These are phyloP conservation scores for Trypanosoma cruzi DNA, from an alignment of 208 protist genomes.

Conservation along the genomic window DNA sequence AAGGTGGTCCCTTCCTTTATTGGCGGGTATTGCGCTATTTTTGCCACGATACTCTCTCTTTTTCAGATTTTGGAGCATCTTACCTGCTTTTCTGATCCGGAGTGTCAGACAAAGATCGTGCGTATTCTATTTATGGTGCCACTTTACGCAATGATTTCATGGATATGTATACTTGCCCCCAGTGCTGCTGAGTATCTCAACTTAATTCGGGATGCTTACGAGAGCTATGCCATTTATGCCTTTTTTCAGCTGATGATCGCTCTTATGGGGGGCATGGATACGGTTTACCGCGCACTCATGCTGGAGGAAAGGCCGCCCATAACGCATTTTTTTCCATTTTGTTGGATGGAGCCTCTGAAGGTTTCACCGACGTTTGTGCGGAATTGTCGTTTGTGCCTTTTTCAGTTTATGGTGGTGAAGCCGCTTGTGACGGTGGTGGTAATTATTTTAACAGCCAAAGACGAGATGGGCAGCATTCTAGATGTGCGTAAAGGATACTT, in stretches of 20 bases:
- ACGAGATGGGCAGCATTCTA: constrained; percentile 73
- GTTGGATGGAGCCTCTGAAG: constrained; percentile 82
- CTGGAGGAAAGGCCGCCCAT: constrained; percentile 79
- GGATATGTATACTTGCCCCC: constrained; percentile 73
- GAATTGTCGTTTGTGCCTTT: constrained; percentile 85
- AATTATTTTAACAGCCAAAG: constrained; percentile 74
- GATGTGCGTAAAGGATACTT: constrained; percentile 86
- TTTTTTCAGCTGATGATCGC: constrained; percentile 95
- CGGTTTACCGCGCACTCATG: constrained; percentile 84
- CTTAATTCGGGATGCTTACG: constrained; percentile 90
- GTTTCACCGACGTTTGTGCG: constrained; percentile 86
- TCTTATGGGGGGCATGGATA: constrained; percentile 90
- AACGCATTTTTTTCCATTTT: constrained; percentile 82
- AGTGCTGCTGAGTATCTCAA: constrained; percentile 88
- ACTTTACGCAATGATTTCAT: constrained; percentile 89
- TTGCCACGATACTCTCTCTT: constrained; percentile 83
- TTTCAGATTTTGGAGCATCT: constrained; percentile 94
- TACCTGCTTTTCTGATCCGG: constrained; percentile 87
- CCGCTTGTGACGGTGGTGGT: constrained; percentile 83
- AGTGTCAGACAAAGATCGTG: constrained; percentile 92
- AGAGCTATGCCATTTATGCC: constrained; percentile 95
- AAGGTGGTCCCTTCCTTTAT: constrained; percentile 76
- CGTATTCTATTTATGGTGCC: constrained; percentile 96
- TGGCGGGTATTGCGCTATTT: constrained; percentile 89
- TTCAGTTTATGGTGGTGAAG: constrained; percentile 94